phyloP scores from a whole-genome alignment of 225 moss, liverwort and hornwort species.

The Pseudoscleropodium purum region DNA sequence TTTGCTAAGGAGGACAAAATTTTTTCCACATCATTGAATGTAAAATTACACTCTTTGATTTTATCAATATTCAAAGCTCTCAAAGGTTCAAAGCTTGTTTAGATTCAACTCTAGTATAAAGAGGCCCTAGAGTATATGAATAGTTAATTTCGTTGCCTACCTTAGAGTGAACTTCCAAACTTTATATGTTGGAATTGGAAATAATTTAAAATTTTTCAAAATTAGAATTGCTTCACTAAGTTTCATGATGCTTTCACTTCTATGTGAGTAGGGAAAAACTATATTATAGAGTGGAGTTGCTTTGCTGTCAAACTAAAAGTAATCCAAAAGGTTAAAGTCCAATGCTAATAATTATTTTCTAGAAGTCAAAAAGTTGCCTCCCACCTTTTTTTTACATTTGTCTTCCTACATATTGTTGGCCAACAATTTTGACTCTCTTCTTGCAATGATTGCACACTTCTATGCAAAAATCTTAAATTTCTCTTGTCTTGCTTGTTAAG shows the following conservation, averaged over 20 bases:
- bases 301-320: background rate
- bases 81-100: background rate
- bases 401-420: background rate
- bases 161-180: background rate
- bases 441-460: rapidly evolving
- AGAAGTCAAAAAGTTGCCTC: rapidly evolving
- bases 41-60: background rate
- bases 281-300: background rate
- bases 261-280: no score
- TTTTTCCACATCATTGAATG: background rate
- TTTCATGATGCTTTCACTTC: background rate
- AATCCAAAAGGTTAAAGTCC: background rate
- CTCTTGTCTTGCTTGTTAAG: background rate
- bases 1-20: background rate
- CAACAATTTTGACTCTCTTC: rapidly evolving
- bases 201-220: background rate
- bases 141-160: background rate
- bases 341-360: rapidly evolving
- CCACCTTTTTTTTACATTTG: background rate
- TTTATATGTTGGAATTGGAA: background rate
- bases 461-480: background rate
- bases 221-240: background rate
- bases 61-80: background rate
- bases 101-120: no score
- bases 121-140: background rate